Evolutionary conservation across 192 early-diverging fungal species (phyloP).

Genomic region (Podila clonocystis): DNA sequence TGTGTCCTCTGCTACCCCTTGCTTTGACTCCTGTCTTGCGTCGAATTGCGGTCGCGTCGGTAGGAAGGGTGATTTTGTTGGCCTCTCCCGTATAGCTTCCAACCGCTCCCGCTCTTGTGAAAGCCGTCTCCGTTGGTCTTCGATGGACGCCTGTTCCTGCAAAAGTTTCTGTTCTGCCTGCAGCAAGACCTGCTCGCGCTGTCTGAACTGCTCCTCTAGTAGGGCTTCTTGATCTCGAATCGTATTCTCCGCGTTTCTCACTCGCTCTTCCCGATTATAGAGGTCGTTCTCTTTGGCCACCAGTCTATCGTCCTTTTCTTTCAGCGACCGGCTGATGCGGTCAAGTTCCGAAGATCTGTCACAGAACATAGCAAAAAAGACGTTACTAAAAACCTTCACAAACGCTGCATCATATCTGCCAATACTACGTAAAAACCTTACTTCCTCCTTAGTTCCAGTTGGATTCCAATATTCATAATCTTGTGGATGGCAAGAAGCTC

Average conservation of each 20-base stretch:
- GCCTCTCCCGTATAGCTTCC: neutral
- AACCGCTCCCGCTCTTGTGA: conserved; percentile 18
- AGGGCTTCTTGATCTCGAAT: conserved; percentile 27
- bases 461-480: conserved; percentile 18
- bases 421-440: neutral
- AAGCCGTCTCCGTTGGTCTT: conserved; percentile 11
- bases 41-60: neutral
- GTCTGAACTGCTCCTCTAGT: conserved; percentile 17
- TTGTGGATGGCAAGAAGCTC: conserved; percentile 49
- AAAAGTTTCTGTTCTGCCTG: neutral
- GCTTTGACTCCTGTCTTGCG: neutral
- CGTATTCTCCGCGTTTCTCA: conserved; percentile 28
- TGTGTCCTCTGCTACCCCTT: conserved; percentile 1
- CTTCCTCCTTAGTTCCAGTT: conserved; percentile 18
- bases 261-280: neutral
- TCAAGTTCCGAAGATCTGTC: conserved; percentile 16
- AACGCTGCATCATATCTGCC: neutral
- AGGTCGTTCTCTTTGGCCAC: conserved; percentile 4
- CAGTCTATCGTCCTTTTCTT: conserved; percentile 6
- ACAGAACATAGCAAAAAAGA: neutral
- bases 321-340: neutral
- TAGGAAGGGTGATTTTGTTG: neutral
- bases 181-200: neutral
- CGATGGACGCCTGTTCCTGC: neutral
- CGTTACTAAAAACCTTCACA: no score